A percentile compares a stretch with the other conserved stretches of the same genome.
phyloP scores from a whole-genome alignment of 2,329 filamentous ascomycete species.

The Trichoderma koningiopsis region DNA sequence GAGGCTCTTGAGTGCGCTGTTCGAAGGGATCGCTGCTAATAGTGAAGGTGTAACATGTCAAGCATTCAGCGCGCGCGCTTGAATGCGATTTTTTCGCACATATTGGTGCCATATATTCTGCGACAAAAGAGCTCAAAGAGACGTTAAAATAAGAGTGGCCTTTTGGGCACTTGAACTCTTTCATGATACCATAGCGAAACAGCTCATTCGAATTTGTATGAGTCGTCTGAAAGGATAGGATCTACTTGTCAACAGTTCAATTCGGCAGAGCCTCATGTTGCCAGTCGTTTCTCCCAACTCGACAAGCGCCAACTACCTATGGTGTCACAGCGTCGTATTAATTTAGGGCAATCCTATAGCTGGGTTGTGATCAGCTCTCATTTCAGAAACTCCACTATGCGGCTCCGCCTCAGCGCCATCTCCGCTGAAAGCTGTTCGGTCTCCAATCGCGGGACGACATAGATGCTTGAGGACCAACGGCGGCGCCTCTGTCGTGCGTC shows the following conservation, averaged over 20 bases:
- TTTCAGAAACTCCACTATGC: not conserved
- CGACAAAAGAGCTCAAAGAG: not conserved
- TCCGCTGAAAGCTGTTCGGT: not conserved
- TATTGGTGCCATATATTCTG: not conserved
- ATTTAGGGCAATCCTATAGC: not conserved
- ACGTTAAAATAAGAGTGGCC: not conserved
- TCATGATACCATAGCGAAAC: not conserved
- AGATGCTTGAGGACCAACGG: not conserved
- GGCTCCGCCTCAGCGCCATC: conserved; percentile 6
- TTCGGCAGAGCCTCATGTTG: not conserved
- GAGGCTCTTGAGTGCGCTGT: not conserved
- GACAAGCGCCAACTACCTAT: not conserved
- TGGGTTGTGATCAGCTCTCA: not conserved
- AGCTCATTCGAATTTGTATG: not conserved
- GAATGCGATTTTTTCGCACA: no score
- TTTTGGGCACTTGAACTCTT: not conserved
- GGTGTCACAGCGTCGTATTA: not conserved
- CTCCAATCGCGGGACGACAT: not conserved
- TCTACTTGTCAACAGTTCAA: not conserved
- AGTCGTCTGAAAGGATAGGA: not conserved
- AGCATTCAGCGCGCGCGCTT: not conserved
- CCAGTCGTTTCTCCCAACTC: not conserved
- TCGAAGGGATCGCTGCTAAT: not conserved
- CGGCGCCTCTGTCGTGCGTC: not conserved
- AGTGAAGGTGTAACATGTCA: not conserved